These are phyloP conservation scores for Cladophialophora chaetospira DNA, from an alignment of 2,329 filamentous ascomycete species.

Conservation along the genomic window DNA sequence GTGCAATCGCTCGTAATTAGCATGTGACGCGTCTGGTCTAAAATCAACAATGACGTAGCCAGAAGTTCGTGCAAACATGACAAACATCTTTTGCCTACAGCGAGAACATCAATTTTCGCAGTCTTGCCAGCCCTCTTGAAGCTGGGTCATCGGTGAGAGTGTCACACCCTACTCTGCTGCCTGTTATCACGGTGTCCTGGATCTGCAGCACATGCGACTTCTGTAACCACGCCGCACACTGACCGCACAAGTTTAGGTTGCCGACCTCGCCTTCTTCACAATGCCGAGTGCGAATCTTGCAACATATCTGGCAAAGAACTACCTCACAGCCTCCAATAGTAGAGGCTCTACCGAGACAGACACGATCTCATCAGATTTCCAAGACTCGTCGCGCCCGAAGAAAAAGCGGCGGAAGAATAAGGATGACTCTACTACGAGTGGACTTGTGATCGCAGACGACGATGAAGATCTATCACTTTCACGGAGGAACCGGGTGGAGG, in stretches of 20 bases:
- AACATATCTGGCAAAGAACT: slow-evolving; percentile 87
- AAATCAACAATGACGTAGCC: slow-evolving; percentile 26
- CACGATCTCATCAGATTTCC: slow-evolving; percentile 23
- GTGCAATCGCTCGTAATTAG: not conserved
- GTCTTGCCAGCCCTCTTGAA: too few species aligned
- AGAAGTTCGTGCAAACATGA: slow-evolving; percentile 21
- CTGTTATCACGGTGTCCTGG: too few species aligned
- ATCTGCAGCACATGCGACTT: too few species aligned
- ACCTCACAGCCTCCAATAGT: slow-evolving; percentile 68
- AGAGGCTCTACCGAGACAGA: slow-evolving; percentile 37
- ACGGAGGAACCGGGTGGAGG: slow-evolving; percentile 29
- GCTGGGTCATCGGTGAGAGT: too few species aligned
- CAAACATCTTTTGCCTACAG: too few species aligned
- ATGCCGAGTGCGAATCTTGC: slow-evolving; percentile 64
- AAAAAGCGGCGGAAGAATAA: slow-evolving; percentile 59
- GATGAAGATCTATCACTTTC: slow-evolving; percentile 35
- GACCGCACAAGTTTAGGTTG: too few species aligned
- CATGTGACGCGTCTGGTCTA: slow-evolving; percentile 26
- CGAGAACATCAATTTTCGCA: too few species aligned
- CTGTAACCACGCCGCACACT: too few species aligned
- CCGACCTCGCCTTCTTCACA: slow-evolving; percentile 1
- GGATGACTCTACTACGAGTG: slow-evolving; percentile 44
- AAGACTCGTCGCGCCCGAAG: slow-evolving; percentile 47
- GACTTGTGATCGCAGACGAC: slow-evolving; percentile 46
- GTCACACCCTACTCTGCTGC: too few species aligned